Percentiles rank a stretch among this genome's conserved stretches.
phyloP scores from a whole-genome alignment of 2,329 filamentous ascomycete species.

The Aureobasidium sp. region DNA sequence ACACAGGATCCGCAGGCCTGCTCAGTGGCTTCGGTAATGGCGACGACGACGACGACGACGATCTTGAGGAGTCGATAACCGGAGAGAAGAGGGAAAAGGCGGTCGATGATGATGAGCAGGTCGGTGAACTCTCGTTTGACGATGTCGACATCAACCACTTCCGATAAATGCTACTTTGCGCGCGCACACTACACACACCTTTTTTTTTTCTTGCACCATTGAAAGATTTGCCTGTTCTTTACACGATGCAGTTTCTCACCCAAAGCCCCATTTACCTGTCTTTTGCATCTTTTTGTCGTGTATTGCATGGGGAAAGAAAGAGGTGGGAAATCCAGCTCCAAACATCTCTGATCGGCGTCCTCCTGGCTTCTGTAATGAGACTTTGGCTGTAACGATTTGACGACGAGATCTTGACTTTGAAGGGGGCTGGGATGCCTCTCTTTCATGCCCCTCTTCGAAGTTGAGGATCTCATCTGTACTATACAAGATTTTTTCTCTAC shows the following conservation, averaged over 20 bases:
- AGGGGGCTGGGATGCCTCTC: neutral
- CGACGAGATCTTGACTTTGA: neutral
- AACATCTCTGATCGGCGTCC: neutral
- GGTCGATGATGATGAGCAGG: constrained; percentile 52
- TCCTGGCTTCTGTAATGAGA: constrained; percentile 3
- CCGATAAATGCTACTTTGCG: constrained; percentile 33
- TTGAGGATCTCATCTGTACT: neutral
- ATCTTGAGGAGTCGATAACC: constrained; percentile 58
- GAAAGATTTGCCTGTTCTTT: neutral
- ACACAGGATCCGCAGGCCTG: constrained; percentile 22
- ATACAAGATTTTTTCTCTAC: constrained; percentile 4
- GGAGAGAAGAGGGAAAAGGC: constrained; percentile 33
- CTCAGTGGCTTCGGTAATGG: constrained; percentile 89
- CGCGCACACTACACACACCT: neutral
- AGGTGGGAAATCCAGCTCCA: neutral
- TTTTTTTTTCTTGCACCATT: neutral
- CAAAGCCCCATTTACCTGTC: neutral
- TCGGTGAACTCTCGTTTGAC: constrained; percentile 56
- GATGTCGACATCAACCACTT: constrained; percentile 51
- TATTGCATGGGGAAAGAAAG: constrained; percentile 4
- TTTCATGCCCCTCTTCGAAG: neutral
- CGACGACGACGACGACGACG: constrained; percentile 91
- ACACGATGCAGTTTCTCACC: neutral
- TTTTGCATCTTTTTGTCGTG: neutral
- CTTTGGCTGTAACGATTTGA: constrained; percentile 11